Conservation (phyloP, 148 eudicot genomes). For the Nyssa sinensis region DNA sequence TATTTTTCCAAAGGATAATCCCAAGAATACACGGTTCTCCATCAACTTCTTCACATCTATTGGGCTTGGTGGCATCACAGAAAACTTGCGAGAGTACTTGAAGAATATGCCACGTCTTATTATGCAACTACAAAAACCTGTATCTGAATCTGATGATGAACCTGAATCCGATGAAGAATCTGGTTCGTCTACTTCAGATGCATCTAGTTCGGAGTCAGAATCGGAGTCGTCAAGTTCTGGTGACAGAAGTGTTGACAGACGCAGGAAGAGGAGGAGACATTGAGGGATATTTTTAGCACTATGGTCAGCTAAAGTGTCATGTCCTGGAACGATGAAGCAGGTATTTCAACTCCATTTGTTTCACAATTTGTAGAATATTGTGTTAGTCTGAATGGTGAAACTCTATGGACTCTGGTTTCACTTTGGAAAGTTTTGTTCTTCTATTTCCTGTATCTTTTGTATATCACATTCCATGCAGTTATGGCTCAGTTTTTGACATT, state of each 20-base stretch:
- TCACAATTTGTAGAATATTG: background rate
- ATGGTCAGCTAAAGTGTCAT: background rate
- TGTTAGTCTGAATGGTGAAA: background rate
- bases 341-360: background rate
- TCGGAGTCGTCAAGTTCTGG: slow-evolving; percentile 51
- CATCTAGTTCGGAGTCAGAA: slow-evolving; percentile 48
- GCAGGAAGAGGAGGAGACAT: slow-evolving; percentile 48
- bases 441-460: background rate
- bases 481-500: background rate
- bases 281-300: background rate
- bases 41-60: slow-evolving; percentile 90
- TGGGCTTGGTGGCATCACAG: slow-evolving; percentile 89
- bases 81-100: slow-evolving; percentile 75
- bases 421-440: background rate
- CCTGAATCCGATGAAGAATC: slow-evolving; percentile 52
- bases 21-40: slow-evolving; percentile 73
- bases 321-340: background rate
- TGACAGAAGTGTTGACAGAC: slow-evolving; percentile 39
- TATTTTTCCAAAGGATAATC: slow-evolving; percentile 78
- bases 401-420: background rate
- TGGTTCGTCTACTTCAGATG: slow-evolving; percentile 32
- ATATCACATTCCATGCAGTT: background rate
- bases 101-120: slow-evolving; percentile 91
- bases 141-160: too few relatives aligned
- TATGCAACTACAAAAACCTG: slow-evolving; percentile 79